phyloP scores from a whole-genome alignment of 2,329 filamentous ascomycete species.

The Penicillium sp. region DNA sequence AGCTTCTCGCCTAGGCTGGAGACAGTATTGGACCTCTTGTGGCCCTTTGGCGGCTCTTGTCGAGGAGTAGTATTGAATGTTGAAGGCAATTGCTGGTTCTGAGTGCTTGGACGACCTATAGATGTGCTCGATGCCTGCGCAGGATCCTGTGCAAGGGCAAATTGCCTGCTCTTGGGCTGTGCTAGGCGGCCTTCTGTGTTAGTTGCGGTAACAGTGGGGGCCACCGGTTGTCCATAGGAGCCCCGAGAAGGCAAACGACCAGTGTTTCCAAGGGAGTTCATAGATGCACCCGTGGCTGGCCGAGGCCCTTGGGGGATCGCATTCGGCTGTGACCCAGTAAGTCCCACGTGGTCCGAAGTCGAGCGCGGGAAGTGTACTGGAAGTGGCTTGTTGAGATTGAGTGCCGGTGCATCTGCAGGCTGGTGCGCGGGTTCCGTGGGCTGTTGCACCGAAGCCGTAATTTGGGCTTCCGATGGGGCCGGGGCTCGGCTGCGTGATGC shows the following conservation, averaged over 20 bases:
- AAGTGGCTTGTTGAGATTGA: conserved; percentile 39
- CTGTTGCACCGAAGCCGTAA: conserved; percentile 6
- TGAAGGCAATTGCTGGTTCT: conserved; percentile 56
- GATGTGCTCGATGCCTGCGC: conserved; percentile 50
- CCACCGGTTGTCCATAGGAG: conserved; percentile 83
- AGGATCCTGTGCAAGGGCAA: conserved; percentile 62
- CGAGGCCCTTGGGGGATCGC: conserved; percentile 51
- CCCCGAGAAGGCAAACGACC: conserved; percentile 68
- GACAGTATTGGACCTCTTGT: conserved; percentile 72
- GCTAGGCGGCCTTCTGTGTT: conserved; percentile 88
- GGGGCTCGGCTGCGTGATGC: conserved; percentile 14
- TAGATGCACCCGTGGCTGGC: conserved; percentile 78
- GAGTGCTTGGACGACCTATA: conserved; percentile 60
- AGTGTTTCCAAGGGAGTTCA: conserved; percentile 59
- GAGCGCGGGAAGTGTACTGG: conserved; percentile 53
- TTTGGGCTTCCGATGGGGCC: conserved; percentile 7
- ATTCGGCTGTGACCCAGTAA: conserved; percentile 46
- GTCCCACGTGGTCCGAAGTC: conserved; percentile 57
- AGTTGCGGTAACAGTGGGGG: conserved; percentile 80
- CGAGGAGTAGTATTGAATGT: conserved; percentile 58
- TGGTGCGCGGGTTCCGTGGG: conserved; percentile 4
- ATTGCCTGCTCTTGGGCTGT: conserved; percentile 69
- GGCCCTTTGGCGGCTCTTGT: conserved; percentile 48
- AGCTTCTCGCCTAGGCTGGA: conserved; percentile 79
- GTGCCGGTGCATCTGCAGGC: conserved; percentile 10